Conservation (phyloP, 2,329 filamentous ascomycete genomes). For the Fusarium sarcochroum region DNA sequence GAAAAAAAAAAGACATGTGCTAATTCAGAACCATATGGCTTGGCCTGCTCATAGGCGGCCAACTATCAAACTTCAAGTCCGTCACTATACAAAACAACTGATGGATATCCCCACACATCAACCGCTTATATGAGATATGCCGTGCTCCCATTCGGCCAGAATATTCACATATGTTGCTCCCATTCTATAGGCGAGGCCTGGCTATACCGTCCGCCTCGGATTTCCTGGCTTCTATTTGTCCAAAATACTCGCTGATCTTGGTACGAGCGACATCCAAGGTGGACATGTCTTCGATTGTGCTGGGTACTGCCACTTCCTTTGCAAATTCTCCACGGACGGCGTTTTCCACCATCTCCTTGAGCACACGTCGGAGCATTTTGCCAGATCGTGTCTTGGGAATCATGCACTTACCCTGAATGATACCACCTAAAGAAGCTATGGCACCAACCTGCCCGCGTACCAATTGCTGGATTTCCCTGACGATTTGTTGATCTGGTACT, state of each 20-base stretch:
- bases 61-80: not conserved
- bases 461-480: conserved; percentile 76
- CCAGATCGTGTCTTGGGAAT: conserved; percentile 95
- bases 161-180: not conserved
- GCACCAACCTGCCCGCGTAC: conserved; percentile 87
- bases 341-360: conserved; percentile 88
- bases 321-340: conserved; percentile 80
- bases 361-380: conserved; percentile 86
- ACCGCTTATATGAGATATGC: not conserved
- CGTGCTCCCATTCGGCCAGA: not conserved
- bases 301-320: conserved; percentile 80
- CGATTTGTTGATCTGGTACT: conserved; percentile 61
- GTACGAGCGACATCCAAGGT: conserved; percentile 81
- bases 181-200: conserved; percentile 67
- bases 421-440: conserved; percentile 87
- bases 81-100: not conserved
- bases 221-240: conserved; percentile 60
- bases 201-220: conserved; percentile 62
- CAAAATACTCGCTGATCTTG: conserved; percentile 83
- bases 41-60: not conserved
- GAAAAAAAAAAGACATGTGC: not conserved
- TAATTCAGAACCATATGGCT: not conserved
- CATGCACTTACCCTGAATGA: conserved; percentile 87
- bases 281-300: conserved; percentile 85
- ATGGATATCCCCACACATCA: not conserved